Evolutionary conservation across 2,329 filamentous ascomycete species (phyloP).

Genomic region (Alternaria brassicae): DNA sequence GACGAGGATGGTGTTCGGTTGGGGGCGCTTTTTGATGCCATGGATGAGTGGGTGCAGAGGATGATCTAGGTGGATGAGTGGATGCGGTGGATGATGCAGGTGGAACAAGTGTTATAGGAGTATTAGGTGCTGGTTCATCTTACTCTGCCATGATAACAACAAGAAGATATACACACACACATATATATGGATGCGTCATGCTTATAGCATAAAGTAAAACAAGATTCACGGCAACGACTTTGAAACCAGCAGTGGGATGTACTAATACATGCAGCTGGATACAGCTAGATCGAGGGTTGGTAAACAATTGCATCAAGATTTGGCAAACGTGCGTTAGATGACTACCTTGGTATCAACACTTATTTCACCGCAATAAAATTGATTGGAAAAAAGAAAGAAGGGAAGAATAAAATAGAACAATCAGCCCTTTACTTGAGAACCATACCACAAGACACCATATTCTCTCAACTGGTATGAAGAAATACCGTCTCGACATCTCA

Average conservation of each 20-base stretch:
- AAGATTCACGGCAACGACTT: too few relatives aligned
- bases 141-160: background rate
- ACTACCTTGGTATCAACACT: too few relatives aligned
- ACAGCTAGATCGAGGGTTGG: too few relatives aligned
- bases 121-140: background rate
- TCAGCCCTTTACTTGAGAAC: background rate
- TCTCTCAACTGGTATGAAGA: background rate
- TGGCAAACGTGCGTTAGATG: too few relatives aligned
- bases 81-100: conserved; percentile 7
- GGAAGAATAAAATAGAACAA: background rate
- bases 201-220: too few relatives aligned
- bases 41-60: conserved; percentile 17
- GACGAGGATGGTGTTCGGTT: conserved; percentile 13
- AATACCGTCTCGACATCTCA: background rate
- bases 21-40: conserved; percentile 15
- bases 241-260: too few relatives aligned
- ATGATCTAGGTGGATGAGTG: conserved; percentile 1
- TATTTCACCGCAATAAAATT: background rate
- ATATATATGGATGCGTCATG: too few relatives aligned
- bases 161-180: background rate
- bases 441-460: background rate
- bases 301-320: too few relatives aligned
- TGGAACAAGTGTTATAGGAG: background rate
- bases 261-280: too few relatives aligned
- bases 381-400: background rate